Percentiles rank a stretch among this genome's conserved stretches.
Evolutionary conservation across 352 stramenopile species (phyloP).

Genomic region (Globisporangium spiculum): DNA sequence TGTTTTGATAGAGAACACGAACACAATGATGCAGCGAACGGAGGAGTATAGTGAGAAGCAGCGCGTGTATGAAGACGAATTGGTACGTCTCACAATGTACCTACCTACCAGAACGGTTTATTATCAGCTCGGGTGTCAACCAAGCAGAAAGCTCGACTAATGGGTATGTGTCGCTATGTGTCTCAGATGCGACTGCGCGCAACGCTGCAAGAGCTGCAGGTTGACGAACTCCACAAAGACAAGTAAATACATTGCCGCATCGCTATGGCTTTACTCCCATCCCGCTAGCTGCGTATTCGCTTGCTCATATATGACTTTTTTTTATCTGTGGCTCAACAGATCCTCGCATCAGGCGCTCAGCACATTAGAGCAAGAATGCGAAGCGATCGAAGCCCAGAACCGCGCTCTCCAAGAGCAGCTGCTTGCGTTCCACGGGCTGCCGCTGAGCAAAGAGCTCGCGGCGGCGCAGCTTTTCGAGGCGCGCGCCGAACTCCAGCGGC

Average conservation of each 20-base stretch:
- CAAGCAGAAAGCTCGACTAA: neutral
- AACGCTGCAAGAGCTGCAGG: constrained; percentile 23
- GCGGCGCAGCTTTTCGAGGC: constrained; percentile 30
- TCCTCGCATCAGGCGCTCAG: constrained; percentile 33
- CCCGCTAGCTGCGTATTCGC: too few species aligned
- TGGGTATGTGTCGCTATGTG: neutral
- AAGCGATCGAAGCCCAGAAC: constrained; percentile 31
- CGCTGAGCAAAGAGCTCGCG: constrained; percentile 37
- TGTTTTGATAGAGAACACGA: constrained; percentile 34
- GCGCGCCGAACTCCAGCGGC: constrained; percentile 30
- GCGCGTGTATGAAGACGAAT: constrained; percentile 26
- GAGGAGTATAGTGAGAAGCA: constrained; percentile 31
- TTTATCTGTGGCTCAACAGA: constrained; percentile 9
- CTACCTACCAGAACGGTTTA: neutral
- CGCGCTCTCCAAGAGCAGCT: constrained; percentile 27
- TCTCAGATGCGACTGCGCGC: constrained; percentile 20
- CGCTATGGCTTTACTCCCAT: too few species aligned
- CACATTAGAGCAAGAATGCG: constrained; percentile 31
- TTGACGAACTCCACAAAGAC: constrained; percentile 18
- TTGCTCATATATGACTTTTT: neutral
- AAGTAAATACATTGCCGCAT: constrained; percentile 15
- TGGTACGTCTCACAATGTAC: constrained; percentile 21
- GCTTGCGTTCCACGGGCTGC: constrained; percentile 33
- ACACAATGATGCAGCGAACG: constrained; percentile 39
- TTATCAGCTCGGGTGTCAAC: neutral